phyloP scores from a whole-genome alignment of 176 grass and related monocot species.

The Hyparrhenia diplandra region DNA sequence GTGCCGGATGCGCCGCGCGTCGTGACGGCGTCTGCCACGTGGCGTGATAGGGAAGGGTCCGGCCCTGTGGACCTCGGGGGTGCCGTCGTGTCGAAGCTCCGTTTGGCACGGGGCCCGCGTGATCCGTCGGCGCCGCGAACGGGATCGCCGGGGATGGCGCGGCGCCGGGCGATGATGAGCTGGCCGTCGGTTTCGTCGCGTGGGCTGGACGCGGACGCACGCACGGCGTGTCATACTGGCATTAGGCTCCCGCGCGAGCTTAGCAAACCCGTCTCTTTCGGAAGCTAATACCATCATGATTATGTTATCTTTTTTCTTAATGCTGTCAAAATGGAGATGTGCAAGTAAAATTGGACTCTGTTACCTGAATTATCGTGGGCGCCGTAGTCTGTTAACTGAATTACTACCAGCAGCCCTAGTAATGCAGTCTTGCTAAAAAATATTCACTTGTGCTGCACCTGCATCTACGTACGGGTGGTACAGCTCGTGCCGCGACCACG shows the following conservation, averaged over 20 bases:
- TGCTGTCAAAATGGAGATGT: not conserved
- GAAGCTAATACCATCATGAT: conserved; percentile 8
- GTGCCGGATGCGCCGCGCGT: not conserved
- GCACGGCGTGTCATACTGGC: conserved; percentile 1
- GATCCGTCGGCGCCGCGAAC: conserved; percentile 7
- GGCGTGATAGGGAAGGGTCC: not conserved
- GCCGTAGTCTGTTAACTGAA: no score
- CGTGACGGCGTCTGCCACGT: conserved; percentile 35
- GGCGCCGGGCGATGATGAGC: not conserved
- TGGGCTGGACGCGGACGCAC: not conserved
- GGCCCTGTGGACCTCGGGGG: not conserved
- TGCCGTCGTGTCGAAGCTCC: not conserved
- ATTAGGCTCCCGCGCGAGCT: not conserved
- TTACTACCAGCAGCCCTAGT: no score
- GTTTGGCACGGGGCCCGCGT: not conserved
- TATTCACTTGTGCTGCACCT: no score
- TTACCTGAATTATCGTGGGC: not conserved
- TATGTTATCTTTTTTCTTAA: not conserved
- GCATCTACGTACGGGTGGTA: no score
- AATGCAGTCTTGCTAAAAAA: not conserved
- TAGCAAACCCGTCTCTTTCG: not conserved
- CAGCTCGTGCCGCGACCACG: not conserved
- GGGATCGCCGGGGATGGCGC: not conserved
- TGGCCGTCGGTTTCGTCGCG: not conserved
- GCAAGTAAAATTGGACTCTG: not conserved